Conservation (phyloP, 2,329 filamentous ascomycete genomes). For the Samsoniella hepiali region DNA sequence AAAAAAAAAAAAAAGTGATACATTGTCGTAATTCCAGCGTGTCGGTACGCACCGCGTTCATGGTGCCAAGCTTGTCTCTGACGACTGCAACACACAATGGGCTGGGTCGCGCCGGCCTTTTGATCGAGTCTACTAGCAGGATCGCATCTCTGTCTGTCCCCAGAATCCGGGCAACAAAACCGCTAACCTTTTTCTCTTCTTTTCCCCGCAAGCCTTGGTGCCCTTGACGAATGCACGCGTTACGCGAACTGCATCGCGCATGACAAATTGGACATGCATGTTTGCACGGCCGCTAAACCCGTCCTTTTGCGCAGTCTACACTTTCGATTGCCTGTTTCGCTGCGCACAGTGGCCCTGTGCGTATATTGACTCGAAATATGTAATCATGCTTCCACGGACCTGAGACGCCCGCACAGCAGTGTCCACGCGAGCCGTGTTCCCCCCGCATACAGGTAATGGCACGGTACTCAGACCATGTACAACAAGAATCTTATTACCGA, state of each 20-base stretch:
- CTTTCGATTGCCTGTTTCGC: neutral
- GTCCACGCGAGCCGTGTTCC: neutral
- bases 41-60: neutral
- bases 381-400: neutral
- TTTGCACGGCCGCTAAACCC: neutral
- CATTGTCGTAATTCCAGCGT: neutral
- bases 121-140: slow-evolving; percentile 16
- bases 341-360: neutral
- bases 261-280: neutral
- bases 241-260: neutral
- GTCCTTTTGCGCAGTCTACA: neutral
- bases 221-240: neutral
- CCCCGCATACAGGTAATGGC: neutral
- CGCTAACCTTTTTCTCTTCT: neutral
- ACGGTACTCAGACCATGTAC: neutral
- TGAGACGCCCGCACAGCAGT: neutral
- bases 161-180: neutral
- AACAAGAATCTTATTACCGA: no score
- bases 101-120: neutral
- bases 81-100: neutral
- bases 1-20: neutral
- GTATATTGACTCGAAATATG: slow-evolving; percentile 1
- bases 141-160: neutral
- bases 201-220: neutral
- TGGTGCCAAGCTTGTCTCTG: neutral